phyloP scores from a whole-genome alignment of 192 early-diverging fungal genomes.

The Backusella psychrophila region DNA sequence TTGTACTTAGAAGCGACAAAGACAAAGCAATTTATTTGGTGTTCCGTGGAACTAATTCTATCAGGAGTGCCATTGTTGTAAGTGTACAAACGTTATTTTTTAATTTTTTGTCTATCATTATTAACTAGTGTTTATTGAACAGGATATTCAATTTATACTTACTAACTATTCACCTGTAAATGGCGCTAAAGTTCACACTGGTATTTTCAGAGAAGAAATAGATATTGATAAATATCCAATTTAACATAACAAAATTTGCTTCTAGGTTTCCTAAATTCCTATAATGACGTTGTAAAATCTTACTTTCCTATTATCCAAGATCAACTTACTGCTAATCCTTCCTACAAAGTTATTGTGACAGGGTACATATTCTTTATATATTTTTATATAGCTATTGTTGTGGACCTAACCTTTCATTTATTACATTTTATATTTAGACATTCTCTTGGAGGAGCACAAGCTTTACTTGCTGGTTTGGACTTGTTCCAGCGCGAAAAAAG shows the following conservation, averaged over 20 bases:
- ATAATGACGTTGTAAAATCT: background rate
- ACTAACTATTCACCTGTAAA: conserved; percentile 17
- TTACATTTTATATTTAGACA: conserved; percentile 10
- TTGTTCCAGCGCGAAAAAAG: conserved; percentile 19
- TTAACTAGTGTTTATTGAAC: background rate
- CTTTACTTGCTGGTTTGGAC: conserved; percentile 21
- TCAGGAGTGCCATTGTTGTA: conserved; percentile 7
- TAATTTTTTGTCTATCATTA: background rate
- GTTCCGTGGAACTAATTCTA: conserved; percentile 24
- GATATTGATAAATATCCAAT: background rate
- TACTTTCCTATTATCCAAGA: background rate
- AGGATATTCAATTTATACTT: conserved; percentile 15
- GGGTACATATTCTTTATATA: conserved; percentile 11
- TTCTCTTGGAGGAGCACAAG: conserved; percentile 29
- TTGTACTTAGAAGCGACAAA: conserved; percentile 11
- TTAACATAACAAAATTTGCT: background rate
- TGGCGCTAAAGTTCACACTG: conserved; percentile 19
- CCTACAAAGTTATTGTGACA: conserved; percentile 23
- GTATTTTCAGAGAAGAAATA: background rate
- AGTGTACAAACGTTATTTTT: background rate
- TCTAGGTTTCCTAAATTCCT: background rate
- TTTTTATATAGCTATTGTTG: background rate
- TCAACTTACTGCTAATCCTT: conserved; percentile 12
- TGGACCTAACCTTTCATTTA: background rate
- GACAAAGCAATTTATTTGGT: conserved; percentile 18